Percentiles rank a stretch among this genome's conserved stretches.
Conservation (phyloP, 306 rosid species). For the Calophaca sinica region DNA sequence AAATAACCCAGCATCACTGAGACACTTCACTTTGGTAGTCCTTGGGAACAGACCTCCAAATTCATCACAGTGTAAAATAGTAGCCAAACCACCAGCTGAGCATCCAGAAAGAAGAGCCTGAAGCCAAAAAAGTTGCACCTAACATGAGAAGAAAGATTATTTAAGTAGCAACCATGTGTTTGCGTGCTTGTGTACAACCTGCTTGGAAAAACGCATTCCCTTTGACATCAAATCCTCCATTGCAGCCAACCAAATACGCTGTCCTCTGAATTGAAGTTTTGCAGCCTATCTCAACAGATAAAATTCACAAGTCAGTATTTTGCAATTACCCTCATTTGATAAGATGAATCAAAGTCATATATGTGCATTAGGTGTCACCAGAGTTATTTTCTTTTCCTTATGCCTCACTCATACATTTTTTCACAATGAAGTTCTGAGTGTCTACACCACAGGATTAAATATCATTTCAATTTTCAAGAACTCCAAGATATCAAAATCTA, state of each 20-base stretch:
- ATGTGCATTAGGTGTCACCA: neutral
- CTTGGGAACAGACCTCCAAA: constrained; percentile 67
- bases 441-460: neutral
- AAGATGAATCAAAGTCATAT: constrained; percentile 19
- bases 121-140: constrained; percentile 27
- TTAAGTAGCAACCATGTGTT: neutral
- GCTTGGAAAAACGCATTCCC: constrained; percentile 87
- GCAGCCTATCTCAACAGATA: constrained; percentile 53
- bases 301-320: constrained; percentile 26
- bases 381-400: constrained; percentile 28
- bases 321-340: constrained; percentile 10
- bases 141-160: constrained; percentile 33
- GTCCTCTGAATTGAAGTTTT: constrained; percentile 86
- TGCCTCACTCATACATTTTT: neutral
- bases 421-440: neutral
- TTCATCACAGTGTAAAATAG: constrained; percentile 86
- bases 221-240: constrained; percentile 80
- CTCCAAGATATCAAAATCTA: constrained; percentile 32
- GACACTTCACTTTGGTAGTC: constrained; percentile 81
- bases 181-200: constrained; percentile 50
- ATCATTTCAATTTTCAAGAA: constrained; percentile 20
- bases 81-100: constrained; percentile 92
- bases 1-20: constrained; percentile 94
- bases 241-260: constrained; percentile 87
- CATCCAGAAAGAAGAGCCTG: constrained; percentile 99